These are phyloP conservation scores for Austroboletus rostrupii DNA, from an alignment of 1,284 basidiomycete species.

Conservation along the genomic window DNA sequence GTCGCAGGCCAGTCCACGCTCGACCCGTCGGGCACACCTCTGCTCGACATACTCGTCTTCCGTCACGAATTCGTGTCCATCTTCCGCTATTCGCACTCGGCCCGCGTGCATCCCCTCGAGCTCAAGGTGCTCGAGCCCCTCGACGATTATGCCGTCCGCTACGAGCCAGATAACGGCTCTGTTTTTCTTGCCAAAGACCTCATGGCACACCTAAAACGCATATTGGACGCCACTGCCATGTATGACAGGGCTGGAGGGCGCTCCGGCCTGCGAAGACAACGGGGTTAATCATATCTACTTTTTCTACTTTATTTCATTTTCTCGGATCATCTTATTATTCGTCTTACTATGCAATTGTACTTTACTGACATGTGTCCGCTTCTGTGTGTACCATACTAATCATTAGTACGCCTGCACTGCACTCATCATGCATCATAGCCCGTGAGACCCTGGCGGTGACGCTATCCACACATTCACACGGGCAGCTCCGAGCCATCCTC, in stretches of 20 bases:
- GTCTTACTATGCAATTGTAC: no score
- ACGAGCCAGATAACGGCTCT: conserved; percentile 60
- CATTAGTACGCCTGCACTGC: no score
- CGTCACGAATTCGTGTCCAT: conserved; percentile 58
- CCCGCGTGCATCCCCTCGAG: conserved; percentile 46
- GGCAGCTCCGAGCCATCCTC: no score
- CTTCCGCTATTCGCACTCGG: conserved; percentile 48
- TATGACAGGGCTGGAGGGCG: conserved; percentile 10
- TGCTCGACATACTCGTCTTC: conserved; percentile 37
- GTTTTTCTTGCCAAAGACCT: conserved; percentile 60
- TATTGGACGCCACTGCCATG: conserved; percentile 30
- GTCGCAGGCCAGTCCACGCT: conserved; percentile 19
- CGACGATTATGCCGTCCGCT: conserved; percentile 44
- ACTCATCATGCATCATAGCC: no score
- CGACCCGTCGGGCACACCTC: conserved; percentile 8
- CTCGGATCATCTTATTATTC: no score
- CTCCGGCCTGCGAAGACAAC: conserved; percentile 4
- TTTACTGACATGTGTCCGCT: no score
- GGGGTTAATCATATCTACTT: conserved; percentile 4
- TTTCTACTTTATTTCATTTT: no score
- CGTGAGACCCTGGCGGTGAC: no score
- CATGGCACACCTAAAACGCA: conserved; percentile 47
- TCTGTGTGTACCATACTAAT: no score
- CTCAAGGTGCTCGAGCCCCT: conserved; percentile 54
- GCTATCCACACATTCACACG: no score